Conservation (phyloP, 1,284 basidiomycete genomes). For the Erythrobasidium hasegawianum region DNA sequence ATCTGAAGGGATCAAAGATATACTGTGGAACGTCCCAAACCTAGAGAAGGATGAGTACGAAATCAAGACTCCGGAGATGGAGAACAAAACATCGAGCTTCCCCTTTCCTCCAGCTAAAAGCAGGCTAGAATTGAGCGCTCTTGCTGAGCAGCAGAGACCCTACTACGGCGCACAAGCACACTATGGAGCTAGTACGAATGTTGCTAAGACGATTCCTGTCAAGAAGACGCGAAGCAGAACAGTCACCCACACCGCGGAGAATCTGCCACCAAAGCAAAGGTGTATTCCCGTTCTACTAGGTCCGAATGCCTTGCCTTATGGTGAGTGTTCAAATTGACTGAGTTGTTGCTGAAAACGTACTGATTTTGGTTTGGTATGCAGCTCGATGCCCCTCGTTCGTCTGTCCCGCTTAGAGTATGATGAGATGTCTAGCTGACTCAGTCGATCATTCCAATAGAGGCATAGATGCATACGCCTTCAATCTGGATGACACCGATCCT, state of each 20-base stretch:
- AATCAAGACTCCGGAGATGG: constrained; percentile 20
- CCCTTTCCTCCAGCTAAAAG: background rate
- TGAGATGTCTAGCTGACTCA: too few relatives aligned
- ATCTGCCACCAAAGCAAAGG: background rate
- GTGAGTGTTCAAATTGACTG: too few relatives aligned
- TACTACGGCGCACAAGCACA: too few relatives aligned
- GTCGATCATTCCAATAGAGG: too few relatives aligned
- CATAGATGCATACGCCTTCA: constrained; percentile 32
- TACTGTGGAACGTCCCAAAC: constrained; percentile 16
- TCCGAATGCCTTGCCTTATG: constrained; percentile 30
- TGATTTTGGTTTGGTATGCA: too few relatives aligned
- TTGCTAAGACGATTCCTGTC: background rate
- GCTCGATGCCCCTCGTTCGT: constrained; percentile 35
- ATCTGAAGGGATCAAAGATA: constrained; percentile 6
- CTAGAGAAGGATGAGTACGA: constrained; percentile 1
- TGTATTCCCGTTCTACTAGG: constrained; percentile 8
- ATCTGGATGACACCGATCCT: constrained; percentile 12
- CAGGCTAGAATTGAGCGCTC: too few relatives aligned
- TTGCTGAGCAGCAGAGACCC: too few relatives aligned
- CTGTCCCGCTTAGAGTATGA: too few relatives aligned
- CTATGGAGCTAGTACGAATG: too few relatives aligned
- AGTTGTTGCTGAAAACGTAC: too few relatives aligned
- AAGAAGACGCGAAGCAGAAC: background rate
- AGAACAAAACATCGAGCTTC: constrained; percentile 8
- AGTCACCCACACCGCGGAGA: background rate